Conservation (phyloP, 495 filamentous ascomycete genomes). For the Neurospora sp. region DNA sequence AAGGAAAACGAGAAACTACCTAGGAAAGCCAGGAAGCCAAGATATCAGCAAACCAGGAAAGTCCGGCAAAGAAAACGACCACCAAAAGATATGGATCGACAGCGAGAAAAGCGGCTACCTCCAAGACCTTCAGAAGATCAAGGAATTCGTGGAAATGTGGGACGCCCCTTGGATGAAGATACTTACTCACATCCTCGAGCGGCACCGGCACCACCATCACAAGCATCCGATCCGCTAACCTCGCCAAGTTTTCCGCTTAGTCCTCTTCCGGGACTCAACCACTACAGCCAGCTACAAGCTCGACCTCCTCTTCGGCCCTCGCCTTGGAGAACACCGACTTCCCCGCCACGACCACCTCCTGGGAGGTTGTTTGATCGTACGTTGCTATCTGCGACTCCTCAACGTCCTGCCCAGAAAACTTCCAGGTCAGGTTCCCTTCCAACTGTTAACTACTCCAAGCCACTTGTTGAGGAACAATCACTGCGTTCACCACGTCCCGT, state of each 20-base stretch:
- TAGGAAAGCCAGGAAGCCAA: too few relatives aligned
- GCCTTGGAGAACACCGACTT: background rate
- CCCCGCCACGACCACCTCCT: background rate
- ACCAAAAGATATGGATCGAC: background rate
- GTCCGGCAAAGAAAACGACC: background rate
- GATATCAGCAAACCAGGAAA: too few relatives aligned
- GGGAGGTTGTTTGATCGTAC: rapidly evolving
- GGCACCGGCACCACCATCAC: background rate
- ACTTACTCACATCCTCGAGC: background rate
- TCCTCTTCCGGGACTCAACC: background rate
- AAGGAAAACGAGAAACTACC: too few relatives aligned
- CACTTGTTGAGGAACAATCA: background rate
- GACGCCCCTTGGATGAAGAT: background rate
- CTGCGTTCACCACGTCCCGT: background rate
- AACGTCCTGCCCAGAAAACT: background rate
- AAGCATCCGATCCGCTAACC: too few relatives aligned
- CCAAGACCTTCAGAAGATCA: background rate
- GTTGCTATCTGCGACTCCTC: rapidly evolving
- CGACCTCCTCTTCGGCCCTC: too few relatives aligned
- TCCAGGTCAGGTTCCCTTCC: background rate
- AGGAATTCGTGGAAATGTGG: background rate
- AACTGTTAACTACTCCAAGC: background rate
- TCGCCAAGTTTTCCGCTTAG: background rate
- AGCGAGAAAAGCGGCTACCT: background rate
- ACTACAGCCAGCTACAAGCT: too few relatives aligned